Conservation (phyloP, 2,329 filamentous ascomycete genomes). For the Ascocoryne sarcoides region DNA sequence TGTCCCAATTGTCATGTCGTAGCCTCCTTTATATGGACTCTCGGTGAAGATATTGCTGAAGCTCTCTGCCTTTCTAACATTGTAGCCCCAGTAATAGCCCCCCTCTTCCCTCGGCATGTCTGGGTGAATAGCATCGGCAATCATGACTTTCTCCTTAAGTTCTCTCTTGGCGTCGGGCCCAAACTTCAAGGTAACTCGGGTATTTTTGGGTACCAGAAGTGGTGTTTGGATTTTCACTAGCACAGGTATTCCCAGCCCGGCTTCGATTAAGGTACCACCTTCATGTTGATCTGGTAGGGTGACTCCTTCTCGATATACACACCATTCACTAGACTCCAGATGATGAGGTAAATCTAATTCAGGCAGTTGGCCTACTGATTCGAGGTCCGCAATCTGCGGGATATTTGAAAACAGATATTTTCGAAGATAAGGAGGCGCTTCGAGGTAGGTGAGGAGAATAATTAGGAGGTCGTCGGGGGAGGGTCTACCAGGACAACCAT, state of each 20-base stretch:
- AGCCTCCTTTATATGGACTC: conserved; percentile 64
- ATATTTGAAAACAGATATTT: conserved; percentile 65
- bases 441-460: conserved; percentile 72
- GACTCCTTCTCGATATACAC: conserved; percentile 71
- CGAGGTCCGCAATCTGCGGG: conserved; percentile 70
- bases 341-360: conserved; percentile 83
- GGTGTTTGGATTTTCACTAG: conserved; percentile 43
- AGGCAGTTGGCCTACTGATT: conserved; percentile 62
- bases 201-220: too few species aligned
- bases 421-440: conserved; percentile 76
- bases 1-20: conserved; percentile 75
- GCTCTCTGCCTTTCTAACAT: conserved; percentile 54
- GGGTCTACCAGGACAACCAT: conserved; percentile 44
- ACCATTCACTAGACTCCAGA: conserved; percentile 66
- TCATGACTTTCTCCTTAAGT: conserved; percentile 15
- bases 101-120: conserved; percentile 60
- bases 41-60: conserved; percentile 72
- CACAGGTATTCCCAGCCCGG: conserved; percentile 46
- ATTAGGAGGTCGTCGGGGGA: conserved; percentile 74
- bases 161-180: conserved; percentile 32
- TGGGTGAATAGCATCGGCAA: conserved; percentile 57
- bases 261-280: conserved; percentile 45
- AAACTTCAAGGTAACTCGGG: conserved; percentile 66
- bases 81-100: conserved; percentile 84
- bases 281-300: conserved; percentile 40